Evolutionary conservation across 2,329 filamentous ascomycete genomes (phyloP), one percentile per base, ranked within the genome.

Genomic region (Exophiala xenobiotica): DNA sequence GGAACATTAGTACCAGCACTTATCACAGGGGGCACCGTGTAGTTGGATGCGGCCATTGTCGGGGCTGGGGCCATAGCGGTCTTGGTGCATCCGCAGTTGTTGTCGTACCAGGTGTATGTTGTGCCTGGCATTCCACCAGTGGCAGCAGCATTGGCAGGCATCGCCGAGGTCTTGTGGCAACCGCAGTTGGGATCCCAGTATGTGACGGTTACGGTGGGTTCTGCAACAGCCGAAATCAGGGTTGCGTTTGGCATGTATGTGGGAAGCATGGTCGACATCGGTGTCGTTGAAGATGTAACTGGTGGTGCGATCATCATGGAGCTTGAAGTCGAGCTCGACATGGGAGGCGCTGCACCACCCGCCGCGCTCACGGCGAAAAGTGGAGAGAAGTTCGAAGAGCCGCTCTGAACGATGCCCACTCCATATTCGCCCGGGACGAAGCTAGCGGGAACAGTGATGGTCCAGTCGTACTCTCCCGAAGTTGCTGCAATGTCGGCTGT

Each of bases 51-150:
- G n/a, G 37, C 33, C n/a, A 37, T 45, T 12, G 48, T 51, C 22
- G 46, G 42, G 16, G 42, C 47, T 14, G 56, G 56, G 23, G 46
- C 49, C 22, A 53, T 51, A 16, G 58, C 50, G 16, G 53, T 56
- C 35, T 56, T 57, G 26, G 50, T 58, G 47, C 53, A 57, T 22
- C 53, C 54, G 43, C 51, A 57, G 19, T 35, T 16, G 1, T 46
- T 37, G 31, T 59, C 57, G 18, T 45, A 59, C 57, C 57, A 59
- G 22, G 53, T 56, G 26, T 58, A 58, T 38, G 46, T 42, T 12
- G 49, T 53, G 16, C 53, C 53, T 11, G 49, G 38, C 6, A 49
- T 22, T 4, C 44, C 44, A 26, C 44, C 48, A 27, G 24, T 48
- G 37, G 54, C 49, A 11, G 54, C 43, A 11, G 53, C 51, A 2